These are phyloP conservation scores for Mariannaea sp. DNA, from an alignment of 2,329 filamentous ascomycete species.

Conservation along the genomic window DNA sequence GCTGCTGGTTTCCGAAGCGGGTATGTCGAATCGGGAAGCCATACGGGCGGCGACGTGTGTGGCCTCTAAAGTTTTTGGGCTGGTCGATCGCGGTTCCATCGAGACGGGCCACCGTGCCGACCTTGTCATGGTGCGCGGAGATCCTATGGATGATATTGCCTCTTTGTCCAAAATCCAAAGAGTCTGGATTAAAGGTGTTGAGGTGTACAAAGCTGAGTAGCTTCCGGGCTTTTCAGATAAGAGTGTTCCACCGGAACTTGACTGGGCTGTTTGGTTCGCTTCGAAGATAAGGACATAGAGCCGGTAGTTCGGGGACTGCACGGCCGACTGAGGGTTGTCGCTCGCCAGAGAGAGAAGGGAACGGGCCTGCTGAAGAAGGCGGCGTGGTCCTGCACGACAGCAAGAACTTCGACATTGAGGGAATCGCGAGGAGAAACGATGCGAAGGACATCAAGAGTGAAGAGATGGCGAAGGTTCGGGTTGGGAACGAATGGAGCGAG, in stretches of 20 bases:
- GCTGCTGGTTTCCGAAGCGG: constrained; percentile 29
- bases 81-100: constrained; percentile 36
- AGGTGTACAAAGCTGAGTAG: too few relatives aligned
- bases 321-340: not conserved
- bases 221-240: too few relatives aligned
- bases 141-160: constrained; percentile 38
- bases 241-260: too few relatives aligned
- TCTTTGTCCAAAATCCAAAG: constrained; percentile 32
- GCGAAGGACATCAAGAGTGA: constrained; percentile 2
- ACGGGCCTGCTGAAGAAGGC: constrained; percentile 11
- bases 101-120: constrained; percentile 35
- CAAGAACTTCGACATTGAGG: constrained; percentile 20
- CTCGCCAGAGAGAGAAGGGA: not conserved
- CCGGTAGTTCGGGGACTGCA: not conserved
- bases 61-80: constrained; percentile 27
- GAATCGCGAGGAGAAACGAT: constrained; percentile 7
- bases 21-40: constrained; percentile 25
- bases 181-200: constrained; percentile 37
- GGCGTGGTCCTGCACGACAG: constrained; percentile 18
- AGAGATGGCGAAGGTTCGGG: constrained; percentile 1
- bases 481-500: constrained; percentile 17
- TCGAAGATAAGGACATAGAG: not conserved
- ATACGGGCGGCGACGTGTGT: constrained; percentile 30
- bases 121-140: constrained; percentile 38
- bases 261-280: too few relatives aligned